Conservation (phyloP, 1,284 basidiomycete genomes). For the Ceratobasidium sp. region DNA sequence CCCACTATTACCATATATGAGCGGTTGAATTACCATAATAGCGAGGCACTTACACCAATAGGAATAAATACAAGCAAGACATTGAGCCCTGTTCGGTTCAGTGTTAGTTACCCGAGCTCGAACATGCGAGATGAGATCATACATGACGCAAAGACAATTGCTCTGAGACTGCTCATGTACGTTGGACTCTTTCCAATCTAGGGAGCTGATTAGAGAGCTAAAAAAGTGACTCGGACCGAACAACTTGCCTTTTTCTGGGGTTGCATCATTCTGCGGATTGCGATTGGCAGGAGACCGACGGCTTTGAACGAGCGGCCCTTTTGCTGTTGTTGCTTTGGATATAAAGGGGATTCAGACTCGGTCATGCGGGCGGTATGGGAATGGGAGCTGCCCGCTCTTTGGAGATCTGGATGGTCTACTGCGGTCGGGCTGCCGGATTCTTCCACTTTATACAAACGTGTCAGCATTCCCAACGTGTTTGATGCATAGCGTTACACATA, state of each 20-base stretch:
- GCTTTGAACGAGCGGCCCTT: conserved; percentile 11
- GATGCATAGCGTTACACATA: neutral
- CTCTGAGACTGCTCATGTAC: conserved; percentile 36
- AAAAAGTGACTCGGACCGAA: neutral
- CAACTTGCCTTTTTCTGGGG: conserved; percentile 16
- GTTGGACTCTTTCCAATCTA: conserved; percentile 38
- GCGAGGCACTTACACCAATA: conserved; percentile 61
- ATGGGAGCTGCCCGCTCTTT: neutral
- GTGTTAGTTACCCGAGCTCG: neutral
- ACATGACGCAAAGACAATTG: conserved; percentile 41
- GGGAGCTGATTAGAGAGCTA: neutral
- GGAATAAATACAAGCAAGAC: conserved; percentile 71
- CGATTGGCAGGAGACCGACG: conserved; percentile 1
- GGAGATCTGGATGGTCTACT: conserved; percentile 4
- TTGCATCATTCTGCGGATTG: conserved; percentile 20
- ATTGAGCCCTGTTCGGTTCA: conserved; percentile 63
- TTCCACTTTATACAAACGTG: neutral
- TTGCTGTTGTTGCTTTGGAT: neutral
- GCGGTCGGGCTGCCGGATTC: neutral
- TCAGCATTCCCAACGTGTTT: neutral
- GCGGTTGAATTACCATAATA: neutral
- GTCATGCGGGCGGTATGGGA: neutral
- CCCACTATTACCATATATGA: conserved; percentile 39
- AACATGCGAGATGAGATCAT: neutral
- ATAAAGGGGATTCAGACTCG: neutral